phyloP scores from a whole-genome alignment of 2,329 filamentous ascomycete genomes.

The Knoxdaviesia capensis region DNA sequence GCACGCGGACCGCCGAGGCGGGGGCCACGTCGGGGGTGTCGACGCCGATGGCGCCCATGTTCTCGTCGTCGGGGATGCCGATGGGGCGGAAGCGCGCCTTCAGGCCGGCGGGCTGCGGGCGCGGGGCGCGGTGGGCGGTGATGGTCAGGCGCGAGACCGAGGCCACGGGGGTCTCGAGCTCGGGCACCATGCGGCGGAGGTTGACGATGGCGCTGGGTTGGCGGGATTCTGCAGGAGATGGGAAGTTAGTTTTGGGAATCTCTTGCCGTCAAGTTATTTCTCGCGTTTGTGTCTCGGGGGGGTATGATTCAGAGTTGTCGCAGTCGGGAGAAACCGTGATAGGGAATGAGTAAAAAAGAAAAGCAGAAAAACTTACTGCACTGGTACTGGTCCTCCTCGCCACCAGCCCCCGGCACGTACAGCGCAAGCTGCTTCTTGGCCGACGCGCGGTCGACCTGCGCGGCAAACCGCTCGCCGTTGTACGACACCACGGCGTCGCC shows the following conservation, averaged over 20 bases:
- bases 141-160: slow-evolving; percentile 1
- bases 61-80: slow-evolving; percentile 32
- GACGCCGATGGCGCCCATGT: slow-evolving; percentile 4
- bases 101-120: slow-evolving; percentile 47
- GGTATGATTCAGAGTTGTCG: too few relatives aligned
- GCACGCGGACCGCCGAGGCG: too few relatives aligned
- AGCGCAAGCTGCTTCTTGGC: slow-evolving; percentile 16
- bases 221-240: slow-evolving; percentile 1
- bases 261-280: too few relatives aligned
- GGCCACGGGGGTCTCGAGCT: background rate
- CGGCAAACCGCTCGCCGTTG: slow-evolving; percentile 41
- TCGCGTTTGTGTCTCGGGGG: too few relatives aligned
- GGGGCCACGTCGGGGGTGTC: slow-evolving; percentile 2
- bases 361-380: slow-evolving; percentile 1
- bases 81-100: slow-evolving; percentile 48
- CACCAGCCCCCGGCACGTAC: slow-evolving; percentile 3
- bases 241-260: background rate
- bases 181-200: slow-evolving; percentile 1
- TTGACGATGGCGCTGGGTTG: slow-evolving; percentile 2
- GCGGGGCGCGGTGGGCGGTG: slow-evolving; percentile 19
- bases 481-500: slow-evolving; percentile 38
- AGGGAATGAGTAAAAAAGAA: too few relatives aligned
- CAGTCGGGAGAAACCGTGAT: too few relatives aligned
- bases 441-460: slow-evolving; percentile 30
- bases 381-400: slow-evolving; percentile 3